Percentiles rank a stretch among this genome's conserved stretches.
These are phyloP conservation scores for Pichia ethanolica DNA, from an alignment of 805 yeast genomes.

Conservation along the genomic window DNA sequence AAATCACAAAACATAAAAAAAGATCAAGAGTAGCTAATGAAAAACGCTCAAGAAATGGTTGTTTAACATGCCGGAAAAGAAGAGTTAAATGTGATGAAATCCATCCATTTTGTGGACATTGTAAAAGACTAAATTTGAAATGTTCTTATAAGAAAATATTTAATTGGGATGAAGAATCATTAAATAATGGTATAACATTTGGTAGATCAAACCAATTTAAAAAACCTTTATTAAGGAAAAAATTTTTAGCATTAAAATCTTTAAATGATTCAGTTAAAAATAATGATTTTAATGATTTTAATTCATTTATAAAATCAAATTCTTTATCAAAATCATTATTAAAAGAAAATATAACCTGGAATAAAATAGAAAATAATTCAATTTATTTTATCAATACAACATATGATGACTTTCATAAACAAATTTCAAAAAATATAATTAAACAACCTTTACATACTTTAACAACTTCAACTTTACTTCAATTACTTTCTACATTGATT, in stretches of 20 bases:
- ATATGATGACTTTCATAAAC: neutral
- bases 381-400: neutral
- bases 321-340: neutral
- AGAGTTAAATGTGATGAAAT: slow-evolving; percentile 5
- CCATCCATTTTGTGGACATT: slow-evolving; percentile 17
- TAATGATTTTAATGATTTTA: neutral
- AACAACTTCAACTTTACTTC: neutral
- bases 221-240: neutral
- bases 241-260: neutral
- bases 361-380: neutral
- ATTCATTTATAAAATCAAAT: neutral
- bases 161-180: slow-evolving; percentile 14
- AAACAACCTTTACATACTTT: neutral
- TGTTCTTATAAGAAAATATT: slow-evolving; percentile 16
- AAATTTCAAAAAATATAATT: neutral
- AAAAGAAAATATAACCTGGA: neutral
- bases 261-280: neutral
- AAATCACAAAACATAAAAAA: neutral
- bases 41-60: slow-evolving; percentile 2
- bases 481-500: neutral
- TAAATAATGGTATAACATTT: neutral
- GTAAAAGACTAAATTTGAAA: slow-evolving; percentile 13
- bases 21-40: neutral
- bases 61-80: neutral
- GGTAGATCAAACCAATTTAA: slow-evolving; percentile 3